Evolutionary conservation across 441 rosid genomes (phyloP).

Genomic region (Sinapis alba): DNA sequence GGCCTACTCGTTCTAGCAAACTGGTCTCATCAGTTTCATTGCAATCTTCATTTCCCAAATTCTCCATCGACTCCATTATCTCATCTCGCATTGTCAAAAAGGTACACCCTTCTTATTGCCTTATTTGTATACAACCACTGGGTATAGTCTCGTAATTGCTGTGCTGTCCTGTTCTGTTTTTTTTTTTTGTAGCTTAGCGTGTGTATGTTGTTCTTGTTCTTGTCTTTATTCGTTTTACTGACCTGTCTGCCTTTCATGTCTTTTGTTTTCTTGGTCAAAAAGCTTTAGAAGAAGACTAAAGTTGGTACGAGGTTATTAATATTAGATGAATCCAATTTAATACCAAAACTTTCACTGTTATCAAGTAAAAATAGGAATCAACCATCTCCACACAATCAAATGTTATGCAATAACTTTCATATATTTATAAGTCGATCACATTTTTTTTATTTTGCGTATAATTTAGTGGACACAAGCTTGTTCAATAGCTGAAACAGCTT

Average conservation of each 20-base stretch:
- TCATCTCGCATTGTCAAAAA: constrained; percentile 44
- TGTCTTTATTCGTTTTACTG: constrained; percentile 2
- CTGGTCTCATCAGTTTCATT: constrained; percentile 55
- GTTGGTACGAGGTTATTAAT: neutral
- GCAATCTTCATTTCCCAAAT: constrained; percentile 61
- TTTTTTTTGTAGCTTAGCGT: neutral
- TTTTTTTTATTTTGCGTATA: neutral
- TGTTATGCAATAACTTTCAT: neutral
- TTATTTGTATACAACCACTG: neutral
- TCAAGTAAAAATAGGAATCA: constrained; percentile 33
- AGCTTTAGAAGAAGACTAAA: neutral
- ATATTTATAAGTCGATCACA: constrained; percentile 9
- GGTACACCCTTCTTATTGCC: constrained; percentile 38
- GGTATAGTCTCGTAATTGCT: neutral
- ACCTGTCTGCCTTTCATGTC: constrained; percentile 23
- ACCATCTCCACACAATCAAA: constrained; percentile 11
- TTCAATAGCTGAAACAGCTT: constrained; percentile 42
- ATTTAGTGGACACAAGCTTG: constrained; percentile 44
- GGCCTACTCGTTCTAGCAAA: constrained; percentile 34
- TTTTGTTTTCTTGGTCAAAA: constrained; percentile 18
- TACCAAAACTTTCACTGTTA: constrained; percentile 33
- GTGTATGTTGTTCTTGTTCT: neutral
- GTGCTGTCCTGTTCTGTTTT: constrained; percentile 26
- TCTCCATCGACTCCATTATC: constrained; percentile 40
- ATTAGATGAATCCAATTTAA: constrained; percentile 9